Conservation (phyloP, 2,329 filamentous ascomycete genomes). For the Tolypocladium album region DNA sequence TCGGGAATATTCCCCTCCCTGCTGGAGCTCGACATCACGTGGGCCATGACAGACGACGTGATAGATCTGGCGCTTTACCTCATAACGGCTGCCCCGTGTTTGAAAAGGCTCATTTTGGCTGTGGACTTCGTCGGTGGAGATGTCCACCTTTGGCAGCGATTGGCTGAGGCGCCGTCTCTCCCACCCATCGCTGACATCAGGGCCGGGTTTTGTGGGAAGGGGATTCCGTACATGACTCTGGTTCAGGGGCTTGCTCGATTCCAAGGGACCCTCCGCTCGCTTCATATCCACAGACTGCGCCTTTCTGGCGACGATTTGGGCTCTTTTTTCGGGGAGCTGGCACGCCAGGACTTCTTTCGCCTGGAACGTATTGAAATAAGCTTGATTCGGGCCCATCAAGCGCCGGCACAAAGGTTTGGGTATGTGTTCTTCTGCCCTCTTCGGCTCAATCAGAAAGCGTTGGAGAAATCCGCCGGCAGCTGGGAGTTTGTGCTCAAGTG, state of each 20-base stretch:
- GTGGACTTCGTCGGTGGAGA: too few species aligned
- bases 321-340: not conserved
- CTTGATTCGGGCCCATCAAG: not conserved
- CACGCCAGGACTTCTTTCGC: not conserved
- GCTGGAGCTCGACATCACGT: not conserved
- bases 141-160: not conserved
- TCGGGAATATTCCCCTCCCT: not conserved
- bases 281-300: not conserved
- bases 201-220: too few species aligned
- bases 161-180: not conserved
- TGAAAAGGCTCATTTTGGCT: not conserved
- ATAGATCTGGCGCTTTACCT: not conserved
- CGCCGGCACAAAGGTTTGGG: too few species aligned
- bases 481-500: not conserved
- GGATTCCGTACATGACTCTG: not conserved
- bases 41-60: not conserved
- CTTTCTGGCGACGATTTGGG: not conserved
- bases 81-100: not conserved
- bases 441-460: not conserved
- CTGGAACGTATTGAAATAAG: not conserved
- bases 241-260: not conserved
- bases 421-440: not conserved
- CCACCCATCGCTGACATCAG: not conserved
- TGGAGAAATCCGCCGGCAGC: not conserved
- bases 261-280: not conserved